These are phyloP conservation scores for Cryptosporidium xiaoi DNA, from an alignment of 169 alveolate genomes.

Conservation along the genomic window DNA sequence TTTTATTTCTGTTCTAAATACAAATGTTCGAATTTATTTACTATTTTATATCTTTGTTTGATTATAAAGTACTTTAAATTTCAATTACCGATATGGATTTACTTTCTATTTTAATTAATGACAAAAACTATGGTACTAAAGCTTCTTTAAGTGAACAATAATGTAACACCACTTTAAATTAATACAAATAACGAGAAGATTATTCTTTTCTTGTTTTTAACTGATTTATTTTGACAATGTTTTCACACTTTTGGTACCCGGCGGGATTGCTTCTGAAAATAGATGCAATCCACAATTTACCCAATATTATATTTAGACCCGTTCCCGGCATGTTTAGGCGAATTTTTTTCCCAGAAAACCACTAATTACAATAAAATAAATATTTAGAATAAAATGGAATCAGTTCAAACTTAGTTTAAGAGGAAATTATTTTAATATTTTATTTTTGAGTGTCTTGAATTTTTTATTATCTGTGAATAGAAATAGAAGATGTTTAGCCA, in stretches of 20 bases:
- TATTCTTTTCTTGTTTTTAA: no score
- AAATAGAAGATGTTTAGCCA: conserved; percentile 19
- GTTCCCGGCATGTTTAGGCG: conserved; percentile 44
- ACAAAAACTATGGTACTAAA: no score
- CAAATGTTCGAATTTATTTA: no score
- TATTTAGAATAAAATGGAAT: background rate
- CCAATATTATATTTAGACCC: no score
- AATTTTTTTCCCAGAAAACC: conserved; percentile 35
- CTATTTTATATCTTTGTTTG: no score
- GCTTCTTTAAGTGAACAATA: no score
- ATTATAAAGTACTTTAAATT: no score
- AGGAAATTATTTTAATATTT: background rate
- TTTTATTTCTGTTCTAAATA: background rate
- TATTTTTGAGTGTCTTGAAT: background rate
- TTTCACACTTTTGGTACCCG: conserved; percentile 14
- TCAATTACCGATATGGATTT: no score
- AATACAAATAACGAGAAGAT: no score
- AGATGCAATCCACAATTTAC: background rate
- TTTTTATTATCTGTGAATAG: background rate
- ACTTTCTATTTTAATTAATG: no score
- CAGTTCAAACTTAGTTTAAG: background rate
- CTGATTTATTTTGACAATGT: background rate
- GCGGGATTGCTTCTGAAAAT: conserved; percentile 36
- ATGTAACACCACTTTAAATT: no score
- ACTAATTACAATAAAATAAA: background rate